Conservation (phyloP, 805 yeast genomes). For the Schwanniomyces occidentalis region DNA sequence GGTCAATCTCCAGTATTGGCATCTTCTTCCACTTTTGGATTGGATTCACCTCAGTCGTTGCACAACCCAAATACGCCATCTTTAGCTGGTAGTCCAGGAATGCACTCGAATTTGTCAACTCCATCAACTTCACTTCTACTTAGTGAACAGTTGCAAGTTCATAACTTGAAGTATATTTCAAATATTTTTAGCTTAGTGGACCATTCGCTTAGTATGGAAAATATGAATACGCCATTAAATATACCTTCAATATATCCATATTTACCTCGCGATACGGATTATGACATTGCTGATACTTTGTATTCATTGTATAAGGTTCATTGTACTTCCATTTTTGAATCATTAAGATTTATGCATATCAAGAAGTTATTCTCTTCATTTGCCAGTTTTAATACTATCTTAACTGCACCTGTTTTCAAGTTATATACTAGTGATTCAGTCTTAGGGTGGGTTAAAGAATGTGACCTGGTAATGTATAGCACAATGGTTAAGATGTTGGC, state of each 20-base stretch:
- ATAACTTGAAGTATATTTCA: conserved; percentile 30
- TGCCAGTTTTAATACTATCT: conserved; percentile 49
- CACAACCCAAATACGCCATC: conserved; percentile 7
- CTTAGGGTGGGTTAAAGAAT: conserved; percentile 62
- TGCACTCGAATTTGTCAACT: conserved; percentile 2
- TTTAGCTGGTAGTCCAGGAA: conserved; percentile 7
- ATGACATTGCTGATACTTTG: conserved; percentile 61
- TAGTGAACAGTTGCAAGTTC: conserved; percentile 11
- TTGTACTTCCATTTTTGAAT: conserved; percentile 63
- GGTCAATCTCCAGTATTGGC: conserved; percentile 7
- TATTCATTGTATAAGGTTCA: conserved; percentile 62
- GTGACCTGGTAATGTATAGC: conserved; percentile 65
- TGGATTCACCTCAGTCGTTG: conserved; percentile 9
- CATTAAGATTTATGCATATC: conserved; percentile 65
- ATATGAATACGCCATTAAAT: conserved; percentile 17
- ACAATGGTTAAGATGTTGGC: conserved; percentile 57
- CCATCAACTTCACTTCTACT: conserved; percentile 7
- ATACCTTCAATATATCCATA: conserved; percentile 44
- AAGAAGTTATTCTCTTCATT: conserved; percentile 58
- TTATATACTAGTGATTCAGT: conserved; percentile 51
- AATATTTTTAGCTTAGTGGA: conserved; percentile 25
- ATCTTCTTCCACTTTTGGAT: conserved; percentile 5
- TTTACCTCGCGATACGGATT: conserved; percentile 47
- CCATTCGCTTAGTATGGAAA: conserved; percentile 13
- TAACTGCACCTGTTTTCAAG: conserved; percentile 64